Percentiles rank a stretch among this genome's conserved stretches.
phyloP scores from a whole-genome alignment of 805 yeast genomes.

The Yarrowia deformans region DNA sequence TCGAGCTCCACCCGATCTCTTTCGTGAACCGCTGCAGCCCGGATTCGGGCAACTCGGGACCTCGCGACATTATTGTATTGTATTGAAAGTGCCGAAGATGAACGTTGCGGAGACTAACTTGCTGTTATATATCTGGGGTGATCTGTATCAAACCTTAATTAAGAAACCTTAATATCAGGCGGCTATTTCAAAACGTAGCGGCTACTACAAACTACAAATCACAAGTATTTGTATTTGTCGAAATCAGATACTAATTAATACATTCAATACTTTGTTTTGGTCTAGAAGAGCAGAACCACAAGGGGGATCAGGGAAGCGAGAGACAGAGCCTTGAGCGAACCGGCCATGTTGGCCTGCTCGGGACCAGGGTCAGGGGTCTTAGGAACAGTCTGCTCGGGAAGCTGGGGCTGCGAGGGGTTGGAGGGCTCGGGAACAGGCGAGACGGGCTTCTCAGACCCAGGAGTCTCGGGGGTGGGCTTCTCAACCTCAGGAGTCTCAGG shows the following conservation, averaged over 20 bases:
- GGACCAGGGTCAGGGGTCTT: not conserved
- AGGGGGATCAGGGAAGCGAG: constrained; percentile 6
- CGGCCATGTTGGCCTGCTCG: constrained; percentile 25
- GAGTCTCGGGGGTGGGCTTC: constrained; percentile 3
- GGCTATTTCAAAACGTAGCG: too few relatives aligned
- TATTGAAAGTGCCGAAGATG: not conserved
- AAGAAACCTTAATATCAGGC: not conserved
- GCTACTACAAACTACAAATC: too few relatives aligned
- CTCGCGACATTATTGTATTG: constrained; percentile 14
- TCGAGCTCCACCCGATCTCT: constrained; percentile 24
- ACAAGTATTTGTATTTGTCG: too few relatives aligned
- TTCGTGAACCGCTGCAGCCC: constrained; percentile 7
- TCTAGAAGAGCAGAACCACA: constrained; percentile 10
- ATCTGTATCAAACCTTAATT: too few relatives aligned
- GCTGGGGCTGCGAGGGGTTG: not conserved
- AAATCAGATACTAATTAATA: too few relatives aligned
- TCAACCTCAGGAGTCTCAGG: not conserved
- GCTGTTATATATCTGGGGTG: not conserved
- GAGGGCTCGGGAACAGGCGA: too few relatives aligned
- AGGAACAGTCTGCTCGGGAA: constrained; percentile 11
- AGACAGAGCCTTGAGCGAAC: constrained; percentile 4
- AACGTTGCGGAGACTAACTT: not conserved
- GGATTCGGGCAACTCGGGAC: constrained; percentile 18
- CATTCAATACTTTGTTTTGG: constrained; percentile 1
- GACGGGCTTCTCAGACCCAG: constrained; percentile 1